Percentiles rank a stretch among this genome's conserved stretches.
These are phyloP conservation scores for Solanum tarapatanum DNA, from an alignment of 257 asterid species.

Conservation along the genomic window DNA sequence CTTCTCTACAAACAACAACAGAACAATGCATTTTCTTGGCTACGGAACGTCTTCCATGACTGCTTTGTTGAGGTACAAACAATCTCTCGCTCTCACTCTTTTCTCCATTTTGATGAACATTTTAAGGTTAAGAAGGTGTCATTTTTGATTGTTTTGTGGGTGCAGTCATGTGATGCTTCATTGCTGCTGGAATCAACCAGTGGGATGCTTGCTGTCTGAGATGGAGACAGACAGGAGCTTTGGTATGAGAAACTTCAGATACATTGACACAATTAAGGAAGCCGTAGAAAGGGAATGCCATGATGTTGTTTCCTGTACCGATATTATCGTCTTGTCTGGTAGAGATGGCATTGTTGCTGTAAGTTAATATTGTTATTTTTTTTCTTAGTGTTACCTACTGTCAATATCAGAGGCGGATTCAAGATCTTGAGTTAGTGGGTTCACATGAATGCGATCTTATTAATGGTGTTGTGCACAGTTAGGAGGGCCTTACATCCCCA, in stretches of 20 bases:
- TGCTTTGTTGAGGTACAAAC: constrained; percentile 69
- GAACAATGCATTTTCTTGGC: constrained; percentile 97
- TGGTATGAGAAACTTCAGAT: constrained; percentile 89
- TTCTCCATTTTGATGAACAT: background rate
- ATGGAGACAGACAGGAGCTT: constrained; percentile 85
- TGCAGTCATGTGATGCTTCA: constrained; percentile 96
- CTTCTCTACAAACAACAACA: constrained; percentile 96
- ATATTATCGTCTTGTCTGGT: constrained; percentile 73
- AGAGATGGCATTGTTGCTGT: constrained; percentile 73
- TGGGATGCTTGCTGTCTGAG: constrained; percentile 60
- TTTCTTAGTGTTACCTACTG: background rate
- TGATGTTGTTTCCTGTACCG: constrained; percentile 84
- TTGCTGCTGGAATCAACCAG: constrained; percentile 81
- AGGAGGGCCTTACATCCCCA: constrained; percentile 79
- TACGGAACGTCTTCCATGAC: constrained; percentile 90
- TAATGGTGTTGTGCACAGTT: constrained; percentile 19
- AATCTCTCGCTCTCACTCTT: background rate
- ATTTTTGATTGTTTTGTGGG: constrained; percentile 10
- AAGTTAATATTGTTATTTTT: background rate
- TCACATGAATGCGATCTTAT: background rate
- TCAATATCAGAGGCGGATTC: background rate
- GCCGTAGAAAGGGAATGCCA: constrained; percentile 91
- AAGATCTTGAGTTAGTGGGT: background rate
- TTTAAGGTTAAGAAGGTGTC: background rate
- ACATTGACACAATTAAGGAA: constrained; percentile 31